phyloP scores from a whole-genome alignment of 2,329 filamentous ascomycete genomes.

The Trichoderma sp. region DNA sequence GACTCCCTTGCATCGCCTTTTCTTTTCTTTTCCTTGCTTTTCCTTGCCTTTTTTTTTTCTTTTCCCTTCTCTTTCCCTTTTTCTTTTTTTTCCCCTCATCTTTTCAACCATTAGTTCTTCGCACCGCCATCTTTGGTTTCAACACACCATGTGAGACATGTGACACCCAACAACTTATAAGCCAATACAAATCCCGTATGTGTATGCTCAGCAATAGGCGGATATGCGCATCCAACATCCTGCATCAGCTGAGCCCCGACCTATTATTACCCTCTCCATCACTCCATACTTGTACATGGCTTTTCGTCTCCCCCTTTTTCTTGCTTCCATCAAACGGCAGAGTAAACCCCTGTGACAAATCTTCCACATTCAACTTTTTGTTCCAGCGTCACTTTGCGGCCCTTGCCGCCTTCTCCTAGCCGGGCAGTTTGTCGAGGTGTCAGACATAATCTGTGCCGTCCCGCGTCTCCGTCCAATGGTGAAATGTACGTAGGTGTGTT shows the following conservation, averaged over 20 bases:
- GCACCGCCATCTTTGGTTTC: neutral
- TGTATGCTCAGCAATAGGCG: neutral
- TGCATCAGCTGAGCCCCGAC: conserved; percentile 6
- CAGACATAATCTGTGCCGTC: conserved; percentile 73
- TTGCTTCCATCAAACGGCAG: conserved; percentile 38
- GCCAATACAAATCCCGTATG: neutral
- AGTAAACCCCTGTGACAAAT: conserved; percentile 80
- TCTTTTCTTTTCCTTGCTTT: neutral
- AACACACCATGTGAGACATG: conserved; percentile 8
- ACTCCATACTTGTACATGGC: neutral
- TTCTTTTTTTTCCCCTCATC: neutral
- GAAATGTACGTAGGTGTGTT: conserved; percentile 74
- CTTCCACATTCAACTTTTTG: conserved; percentile 86
- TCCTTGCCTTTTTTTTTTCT: neutral
- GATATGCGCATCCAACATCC: neutral
- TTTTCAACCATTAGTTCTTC: neutral
- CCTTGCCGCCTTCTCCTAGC: conserved; percentile 56
- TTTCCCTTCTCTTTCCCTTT: neutral
- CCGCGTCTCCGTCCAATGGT: conserved; percentile 62
- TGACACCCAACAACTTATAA: neutral
- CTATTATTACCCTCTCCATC: neutral
- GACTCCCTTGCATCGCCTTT: neutral
- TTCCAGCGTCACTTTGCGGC: conserved; percentile 72
- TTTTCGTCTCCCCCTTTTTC: neutral
- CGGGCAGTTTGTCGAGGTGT: conserved; percentile 71